Percentiles rank a stretch among this genome's conserved stretches.
These are phyloP conservation scores for Isabelozyma pseudorhagii DNA, from an alignment of 805 yeast genomes.

Conservation along the genomic window DNA sequence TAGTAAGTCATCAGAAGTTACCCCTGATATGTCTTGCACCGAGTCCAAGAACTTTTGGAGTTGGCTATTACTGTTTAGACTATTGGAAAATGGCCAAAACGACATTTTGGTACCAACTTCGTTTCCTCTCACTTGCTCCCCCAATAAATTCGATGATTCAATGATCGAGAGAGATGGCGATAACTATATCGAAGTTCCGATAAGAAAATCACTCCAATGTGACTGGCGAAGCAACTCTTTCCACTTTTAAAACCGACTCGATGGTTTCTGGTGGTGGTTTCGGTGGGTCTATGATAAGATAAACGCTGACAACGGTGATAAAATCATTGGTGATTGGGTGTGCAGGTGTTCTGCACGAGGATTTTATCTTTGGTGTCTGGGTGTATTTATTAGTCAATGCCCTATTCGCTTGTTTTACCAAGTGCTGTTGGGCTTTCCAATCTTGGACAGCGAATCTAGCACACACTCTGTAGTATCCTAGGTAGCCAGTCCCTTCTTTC, in stretches of 20 bases:
- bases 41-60: slow-evolving; percentile 41
- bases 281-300: neutral
- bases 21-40: slow-evolving; percentile 26
- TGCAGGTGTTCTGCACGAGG: neutral
- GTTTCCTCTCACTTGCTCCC: neutral
- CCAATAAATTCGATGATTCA: neutral
- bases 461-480: too few relatives aligned
- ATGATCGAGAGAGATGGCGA: neutral
- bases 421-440: too few relatives aligned
- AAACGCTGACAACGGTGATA: neutral
- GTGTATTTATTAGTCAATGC: neutral
- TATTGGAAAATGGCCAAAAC: slow-evolving; percentile 44
- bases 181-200: neutral
- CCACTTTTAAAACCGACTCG: neutral
- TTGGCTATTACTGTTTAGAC: slow-evolving; percentile 32
- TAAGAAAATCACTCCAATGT: neutral
- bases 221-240: neutral
- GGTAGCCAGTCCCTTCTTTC: too few relatives aligned
- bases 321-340: neutral
- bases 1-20: slow-evolving; percentile 31
- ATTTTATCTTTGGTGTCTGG: neutral
- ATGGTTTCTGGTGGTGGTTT: neutral
- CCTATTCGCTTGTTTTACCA: too few relatives aligned
- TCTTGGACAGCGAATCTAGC: neutral
- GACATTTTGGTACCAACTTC: slow-evolving; percentile 26